phyloP scores from a whole-genome alignment of 1,284 basidiomycete species.

The Exobasidium rhododendri region DNA sequence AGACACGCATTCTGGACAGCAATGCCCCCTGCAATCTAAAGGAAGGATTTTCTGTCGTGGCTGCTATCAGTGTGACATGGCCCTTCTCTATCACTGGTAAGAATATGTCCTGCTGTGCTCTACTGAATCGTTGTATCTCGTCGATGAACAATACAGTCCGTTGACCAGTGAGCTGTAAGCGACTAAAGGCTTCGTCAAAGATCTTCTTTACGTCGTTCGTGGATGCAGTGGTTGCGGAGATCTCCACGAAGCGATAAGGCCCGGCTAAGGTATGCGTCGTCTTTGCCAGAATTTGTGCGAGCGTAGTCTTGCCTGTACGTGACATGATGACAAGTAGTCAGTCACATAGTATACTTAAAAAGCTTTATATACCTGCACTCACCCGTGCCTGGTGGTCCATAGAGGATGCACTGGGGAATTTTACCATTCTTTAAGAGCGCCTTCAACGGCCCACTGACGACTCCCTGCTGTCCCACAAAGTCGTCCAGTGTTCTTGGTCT shows the following conservation, averaged over 20 bases:
- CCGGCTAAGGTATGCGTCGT: background rate
- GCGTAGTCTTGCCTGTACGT: constrained; percentile 68
- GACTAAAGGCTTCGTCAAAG: constrained; percentile 75
- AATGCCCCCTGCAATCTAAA: constrained; percentile 70
- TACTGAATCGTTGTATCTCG: constrained; percentile 79
- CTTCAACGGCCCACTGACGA: constrained; percentile 42
- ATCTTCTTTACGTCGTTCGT: constrained; percentile 74
- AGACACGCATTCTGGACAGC: constrained; percentile 71
- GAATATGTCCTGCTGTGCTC: constrained; percentile 68
- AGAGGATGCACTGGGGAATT: constrained; percentile 48
- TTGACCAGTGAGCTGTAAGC: constrained; percentile 68
- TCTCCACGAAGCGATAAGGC: constrained; percentile 43
- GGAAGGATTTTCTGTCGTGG: constrained; percentile 88
- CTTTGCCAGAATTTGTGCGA: constrained; percentile 62
- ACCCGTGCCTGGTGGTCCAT: constrained; percentile 47
- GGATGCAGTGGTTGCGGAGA: constrained; percentile 61
- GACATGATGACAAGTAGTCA: too few relatives aligned
- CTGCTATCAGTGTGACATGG: constrained; percentile 66
- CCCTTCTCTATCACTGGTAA: constrained; percentile 31
- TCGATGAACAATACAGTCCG: constrained; percentile 75
- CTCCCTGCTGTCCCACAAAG: constrained; percentile 41
- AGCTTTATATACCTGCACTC: constrained; percentile 24
- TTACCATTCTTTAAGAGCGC: constrained; percentile 37
- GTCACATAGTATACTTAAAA: too few relatives aligned
- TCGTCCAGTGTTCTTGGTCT: constrained; percentile 42